Evolutionary conservation across 108 stramenopile genomes (phyloP), one percentile per base, ranked within the genome.

Genomic region (Bacterosira constricta): DNA sequence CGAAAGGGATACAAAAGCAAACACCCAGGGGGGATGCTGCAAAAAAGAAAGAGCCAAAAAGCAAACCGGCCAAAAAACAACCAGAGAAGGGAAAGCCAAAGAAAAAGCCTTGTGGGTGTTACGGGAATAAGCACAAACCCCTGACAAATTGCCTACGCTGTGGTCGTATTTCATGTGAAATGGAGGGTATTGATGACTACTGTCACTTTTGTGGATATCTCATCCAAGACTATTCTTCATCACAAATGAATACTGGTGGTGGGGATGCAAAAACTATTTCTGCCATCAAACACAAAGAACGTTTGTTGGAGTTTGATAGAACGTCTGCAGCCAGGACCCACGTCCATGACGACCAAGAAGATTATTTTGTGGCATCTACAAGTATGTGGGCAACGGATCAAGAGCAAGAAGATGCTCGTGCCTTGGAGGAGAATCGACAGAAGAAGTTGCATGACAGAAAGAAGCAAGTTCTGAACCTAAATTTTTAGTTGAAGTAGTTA

Each of bases 261-360:
- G 51, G 34, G 20, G 18, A 68, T 37, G 51, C 57, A 20, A 61
- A 54, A 6, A 6, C 46, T 15, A 65, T 62, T 13, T 57, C 53
- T 1, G 82, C 84, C 26, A n/a, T 69, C 27, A 46, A 50, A 11
- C 81, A 80, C 56, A 85, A 82, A 41, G 65, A 81, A 23, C n/a
- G 78, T 4, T 49, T 85, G 13, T 71, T 85, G 20, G 67, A 79
- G 49, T 82, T 54, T 31, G 80, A 85, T 53, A 47, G 81, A 42
- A 67, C 63, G 5, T 50, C 68, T 6, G 69, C 70, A 13, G 23
- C 53, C 12, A 37, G 80, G 38, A 80, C 84, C 10, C 58, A 63
- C 8, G 73, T 85, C 20, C 73, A 63, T 50, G 84, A 85, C 42
- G 81, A 82, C 65, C 80, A 81, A 31, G 81, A 72, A 25, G 84